These are phyloP conservation scores for Ganoderma leucocontextum DNA, from an alignment of 1,284 basidiomycete species.

Conservation along the genomic window DNA sequence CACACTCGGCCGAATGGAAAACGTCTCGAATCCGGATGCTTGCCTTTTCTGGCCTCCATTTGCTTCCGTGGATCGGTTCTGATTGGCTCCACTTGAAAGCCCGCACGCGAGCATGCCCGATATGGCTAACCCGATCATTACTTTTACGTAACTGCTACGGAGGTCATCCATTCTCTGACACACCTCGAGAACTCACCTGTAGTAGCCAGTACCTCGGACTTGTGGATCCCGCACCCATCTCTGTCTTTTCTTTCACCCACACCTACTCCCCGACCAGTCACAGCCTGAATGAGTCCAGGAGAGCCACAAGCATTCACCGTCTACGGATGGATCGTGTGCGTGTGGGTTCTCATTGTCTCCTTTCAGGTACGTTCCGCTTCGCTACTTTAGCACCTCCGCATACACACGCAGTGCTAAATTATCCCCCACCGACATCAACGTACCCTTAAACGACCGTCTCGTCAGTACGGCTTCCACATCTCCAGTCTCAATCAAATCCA, in stretches of 20 bases:
- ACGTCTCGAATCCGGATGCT: background rate
- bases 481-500: constrained; percentile 90
- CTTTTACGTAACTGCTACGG: background rate
- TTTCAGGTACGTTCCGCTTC: constrained; percentile 61
- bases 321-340: constrained; percentile 68
- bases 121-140: background rate
- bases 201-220: background rate
- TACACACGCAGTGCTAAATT: constrained; percentile 1
- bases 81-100: background rate
- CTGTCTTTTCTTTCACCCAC: background rate
- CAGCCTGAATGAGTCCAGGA: constrained; percentile 29
- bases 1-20: background rate
- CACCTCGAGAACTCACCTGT: background rate
- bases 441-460: background rate
- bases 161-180: background rate
- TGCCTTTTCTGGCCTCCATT: constrained; percentile 3
- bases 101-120: background rate
- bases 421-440: background rate
- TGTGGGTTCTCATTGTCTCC: constrained; percentile 69
- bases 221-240: background rate
- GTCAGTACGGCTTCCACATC: constrained; percentile 82
- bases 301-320: constrained; percentile 53
- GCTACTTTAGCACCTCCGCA: constrained; percentile 7
- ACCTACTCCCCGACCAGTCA: background rate
- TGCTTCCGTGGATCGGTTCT: background rate